Conservation (phyloP, 345 rosid genomes). For the Linum lewisii region DNA sequence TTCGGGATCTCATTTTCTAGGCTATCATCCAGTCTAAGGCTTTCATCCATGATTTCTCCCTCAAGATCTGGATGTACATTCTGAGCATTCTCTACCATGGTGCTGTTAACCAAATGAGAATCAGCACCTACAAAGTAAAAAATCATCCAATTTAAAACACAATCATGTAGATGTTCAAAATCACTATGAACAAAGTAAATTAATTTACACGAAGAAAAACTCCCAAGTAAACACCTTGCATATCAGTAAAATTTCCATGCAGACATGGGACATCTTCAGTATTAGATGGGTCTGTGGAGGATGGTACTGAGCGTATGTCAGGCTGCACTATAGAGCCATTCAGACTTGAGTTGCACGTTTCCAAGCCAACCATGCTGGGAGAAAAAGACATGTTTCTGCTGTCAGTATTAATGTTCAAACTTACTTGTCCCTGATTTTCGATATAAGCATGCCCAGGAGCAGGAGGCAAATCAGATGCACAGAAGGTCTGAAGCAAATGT, state of each 20-base stretch:
- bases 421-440: slow-evolving; percentile 28
- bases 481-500: slow-evolving; percentile 17
- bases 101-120: slow-evolving; percentile 17
- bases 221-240: slow-evolving; percentile 37
- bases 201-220: slow-evolving; percentile 13
- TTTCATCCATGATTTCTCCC: slow-evolving; percentile 30
- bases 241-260: slow-evolving; percentile 24
- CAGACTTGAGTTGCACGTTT: slow-evolving; percentile 29
- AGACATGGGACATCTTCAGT: slow-evolving; percentile 17
- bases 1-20: slow-evolving; percentile 20
- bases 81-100: slow-evolving; percentile 29
- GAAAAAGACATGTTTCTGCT: slow-evolving; percentile 17
- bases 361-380: slow-evolving; percentile 13
- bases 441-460: slow-evolving; percentile 20
- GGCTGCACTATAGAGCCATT: slow-evolving; percentile 1
- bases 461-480: slow-evolving; percentile 23
- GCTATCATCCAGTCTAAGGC: slow-evolving; percentile 26
- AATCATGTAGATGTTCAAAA: neutral
- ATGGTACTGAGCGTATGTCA: slow-evolving; percentile 15
- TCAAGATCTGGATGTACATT: slow-evolving; percentile 26
- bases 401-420: slow-evolving; percentile 14
- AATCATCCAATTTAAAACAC: slow-evolving; percentile 5
- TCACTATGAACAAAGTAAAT: slow-evolving; percentile 1
- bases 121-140: slow-evolving; percentile 24
- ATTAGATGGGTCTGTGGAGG: slow-evolving; percentile 12